Evolutionary conservation across 805 yeast genomes (phyloP).

Genomic region (Pachysolen tannophilus): DNA sequence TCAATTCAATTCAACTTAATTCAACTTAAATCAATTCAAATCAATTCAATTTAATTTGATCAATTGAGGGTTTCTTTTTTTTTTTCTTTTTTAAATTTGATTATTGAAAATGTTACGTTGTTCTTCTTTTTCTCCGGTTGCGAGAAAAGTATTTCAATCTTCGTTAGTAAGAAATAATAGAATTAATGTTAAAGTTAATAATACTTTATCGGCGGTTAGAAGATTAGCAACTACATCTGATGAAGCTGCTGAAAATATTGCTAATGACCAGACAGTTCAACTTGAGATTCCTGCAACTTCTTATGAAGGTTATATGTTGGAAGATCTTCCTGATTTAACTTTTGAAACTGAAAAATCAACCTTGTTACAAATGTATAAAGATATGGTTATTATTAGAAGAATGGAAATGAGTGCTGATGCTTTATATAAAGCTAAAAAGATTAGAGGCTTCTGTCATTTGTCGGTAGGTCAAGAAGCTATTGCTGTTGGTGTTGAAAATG

Average conservation of each 20-base stretch:
- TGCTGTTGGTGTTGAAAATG: constrained; percentile 97
- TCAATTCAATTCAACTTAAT: too few species aligned
- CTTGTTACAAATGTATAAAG: constrained; percentile 89
- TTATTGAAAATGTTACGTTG: too few species aligned
- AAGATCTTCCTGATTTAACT: constrained; percentile 60
- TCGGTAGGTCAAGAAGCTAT: constrained; percentile 98
- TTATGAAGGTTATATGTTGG: constrained; percentile 78
- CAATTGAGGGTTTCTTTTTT: not conserved
- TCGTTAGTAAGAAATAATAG: too few species aligned
- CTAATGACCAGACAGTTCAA: constrained; percentile 20
- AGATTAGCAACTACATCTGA: not conserved
- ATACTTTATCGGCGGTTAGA: not conserved
- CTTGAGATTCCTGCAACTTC: constrained; percentile 72
- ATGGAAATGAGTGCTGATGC: constrained; percentile 99
- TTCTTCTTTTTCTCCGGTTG: too few species aligned
- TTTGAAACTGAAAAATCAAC: constrained; percentile 77
- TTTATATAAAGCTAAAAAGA: constrained; percentile 94
- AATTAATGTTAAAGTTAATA: constrained; percentile 2
- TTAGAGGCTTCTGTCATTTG: constrained; percentile 98
- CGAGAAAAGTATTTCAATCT: too few species aligned
- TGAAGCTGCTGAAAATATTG: not conserved
- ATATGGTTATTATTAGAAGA: constrained; percentile 89
- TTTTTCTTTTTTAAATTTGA: not conserved
- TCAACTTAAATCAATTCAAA: too few species aligned
- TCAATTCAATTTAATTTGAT: too few species aligned